Percentiles rank a stretch among this genome's conserved stretches.
These are phyloP conservation scores for Raphanus raphanistrum DNA, from an alignment of 345 rosid genomes.

Conservation along the genomic window DNA sequence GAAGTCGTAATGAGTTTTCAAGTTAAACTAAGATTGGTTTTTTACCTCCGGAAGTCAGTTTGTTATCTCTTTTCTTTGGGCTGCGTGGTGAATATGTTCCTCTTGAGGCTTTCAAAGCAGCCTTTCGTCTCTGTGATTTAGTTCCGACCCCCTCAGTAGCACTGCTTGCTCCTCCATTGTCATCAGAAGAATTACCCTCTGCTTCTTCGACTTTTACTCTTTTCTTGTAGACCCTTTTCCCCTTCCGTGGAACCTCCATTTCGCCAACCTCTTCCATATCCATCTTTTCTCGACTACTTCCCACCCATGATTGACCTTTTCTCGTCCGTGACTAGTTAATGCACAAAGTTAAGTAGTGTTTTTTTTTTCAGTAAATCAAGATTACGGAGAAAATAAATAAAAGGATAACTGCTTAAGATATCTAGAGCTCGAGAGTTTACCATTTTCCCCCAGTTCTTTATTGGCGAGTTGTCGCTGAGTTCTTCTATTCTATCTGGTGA, in stretches of 20 bases:
- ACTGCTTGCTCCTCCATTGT: slow-evolving; percentile 77
- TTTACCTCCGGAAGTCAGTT: slow-evolving; percentile 69
- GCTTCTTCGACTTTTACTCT: slow-evolving; percentile 55
- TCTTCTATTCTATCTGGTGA: slow-evolving; percentile 46
- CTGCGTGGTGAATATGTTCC: slow-evolving; percentile 43
- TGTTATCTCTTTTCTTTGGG: slow-evolving; percentile 59
- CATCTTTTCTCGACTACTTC: slow-evolving; percentile 49
- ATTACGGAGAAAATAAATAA: neutral
- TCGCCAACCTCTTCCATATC: slow-evolving; percentile 68
- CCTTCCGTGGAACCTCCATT: slow-evolving; percentile 59
- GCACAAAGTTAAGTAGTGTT: slow-evolving; percentile 4
- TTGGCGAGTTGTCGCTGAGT: slow-evolving; percentile 51
- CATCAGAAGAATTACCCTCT: slow-evolving; percentile 57
- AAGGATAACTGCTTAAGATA: neutral
- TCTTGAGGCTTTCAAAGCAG: slow-evolving; percentile 45
- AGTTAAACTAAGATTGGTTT: slow-evolving; percentile 8
- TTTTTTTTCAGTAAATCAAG: slow-evolving; percentile 1
- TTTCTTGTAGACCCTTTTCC: slow-evolving; percentile 58
- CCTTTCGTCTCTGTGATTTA: slow-evolving; percentile 46
- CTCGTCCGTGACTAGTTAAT: slow-evolving; percentile 47
- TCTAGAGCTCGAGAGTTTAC: slow-evolving; percentile 42
- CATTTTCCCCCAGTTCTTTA: slow-evolving; percentile 64
- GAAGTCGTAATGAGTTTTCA: neutral
- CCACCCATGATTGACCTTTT: slow-evolving; percentile 43
- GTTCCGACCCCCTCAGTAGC: slow-evolving; percentile 70